phyloP scores from a whole-genome alignment of 225 moss, liverwort and hornwort genomes.

The Lunularia cruciata region DNA sequence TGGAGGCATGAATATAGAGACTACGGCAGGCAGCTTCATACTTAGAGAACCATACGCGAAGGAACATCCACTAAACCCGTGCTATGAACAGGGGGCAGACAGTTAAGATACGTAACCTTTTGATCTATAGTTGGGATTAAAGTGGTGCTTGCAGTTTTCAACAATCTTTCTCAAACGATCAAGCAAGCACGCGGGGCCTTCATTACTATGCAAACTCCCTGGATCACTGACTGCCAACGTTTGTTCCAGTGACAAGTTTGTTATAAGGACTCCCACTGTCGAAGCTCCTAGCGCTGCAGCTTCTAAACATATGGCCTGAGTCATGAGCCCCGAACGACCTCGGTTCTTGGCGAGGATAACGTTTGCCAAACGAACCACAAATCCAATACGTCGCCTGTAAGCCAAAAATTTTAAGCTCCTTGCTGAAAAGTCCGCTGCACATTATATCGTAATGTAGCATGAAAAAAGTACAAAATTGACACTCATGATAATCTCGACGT shows the following conservation, averaged over 20 bases:
- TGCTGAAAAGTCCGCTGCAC: background rate
- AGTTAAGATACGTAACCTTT: slow-evolving; percentile 48
- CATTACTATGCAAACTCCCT: slow-evolving; percentile 29
- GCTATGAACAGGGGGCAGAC: background rate
- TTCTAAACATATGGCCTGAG: slow-evolving; percentile 62
- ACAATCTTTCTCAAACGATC: slow-evolving; percentile 58
- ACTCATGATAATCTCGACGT: background rate
- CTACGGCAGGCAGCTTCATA: too few species aligned
- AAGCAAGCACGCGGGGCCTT: slow-evolving; percentile 39
- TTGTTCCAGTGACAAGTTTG: slow-evolving; percentile 19
- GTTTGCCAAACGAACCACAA: slow-evolving; percentile 56
- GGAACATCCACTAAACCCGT: too few species aligned
- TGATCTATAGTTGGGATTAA: slow-evolving; percentile 55
- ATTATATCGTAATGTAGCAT: background rate
- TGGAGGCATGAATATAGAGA: too few species aligned
- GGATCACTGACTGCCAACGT: slow-evolving; percentile 3
- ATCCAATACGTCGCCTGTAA: slow-evolving; percentile 61
- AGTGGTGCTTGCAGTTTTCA: slow-evolving; percentile 55
- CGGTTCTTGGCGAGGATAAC: slow-evolving; percentile 50
- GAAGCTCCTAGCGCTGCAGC: slow-evolving; percentile 60
- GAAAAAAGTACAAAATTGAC: background rate
- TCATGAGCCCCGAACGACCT: slow-evolving; percentile 66
- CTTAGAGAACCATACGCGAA: too few species aligned
- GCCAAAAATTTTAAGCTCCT: background rate
- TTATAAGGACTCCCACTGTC: slow-evolving; percentile 25